Evolutionary conservation across 73 alveolate species (phyloP).

Genomic region (Tetrahymena malaccensis): DNA sequence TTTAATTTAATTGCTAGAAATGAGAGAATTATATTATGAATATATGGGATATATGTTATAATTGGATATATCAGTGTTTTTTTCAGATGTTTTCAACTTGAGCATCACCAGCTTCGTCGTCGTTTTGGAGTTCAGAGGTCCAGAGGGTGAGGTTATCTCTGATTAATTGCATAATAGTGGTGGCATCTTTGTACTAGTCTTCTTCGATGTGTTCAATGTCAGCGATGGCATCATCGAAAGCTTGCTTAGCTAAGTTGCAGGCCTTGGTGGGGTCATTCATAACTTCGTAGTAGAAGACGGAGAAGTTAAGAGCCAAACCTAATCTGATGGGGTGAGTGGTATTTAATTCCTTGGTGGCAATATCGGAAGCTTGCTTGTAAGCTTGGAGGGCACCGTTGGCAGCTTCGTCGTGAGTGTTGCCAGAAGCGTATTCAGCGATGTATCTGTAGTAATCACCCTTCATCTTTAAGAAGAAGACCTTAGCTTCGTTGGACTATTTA

Average conservation of each 20-base stretch:
- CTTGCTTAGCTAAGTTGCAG: slow-evolving; percentile 75
- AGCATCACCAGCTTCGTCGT: slow-evolving; percentile 48
- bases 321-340: slow-evolving; percentile 78
- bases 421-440: slow-evolving; percentile 64
- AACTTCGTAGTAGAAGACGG: slow-evolving; percentile 89
- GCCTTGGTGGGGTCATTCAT: slow-evolving; percentile 75
- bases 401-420: slow-evolving; percentile 59
- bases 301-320: slow-evolving; percentile 78
- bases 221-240: slow-evolving; percentile 81
- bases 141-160: slow-evolving; percentile 81
- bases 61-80: slow-evolving; percentile 14
- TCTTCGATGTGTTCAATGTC: slow-evolving; percentile 78
- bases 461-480: slow-evolving; percentile 70
- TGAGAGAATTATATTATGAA: slow-evolving; percentile 3
- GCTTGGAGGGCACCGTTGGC: slow-evolving; percentile 73
- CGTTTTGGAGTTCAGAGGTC: slow-evolving; percentile 51
- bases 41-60: background rate
- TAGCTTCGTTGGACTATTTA: slow-evolving; percentile 45
- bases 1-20: background rate
- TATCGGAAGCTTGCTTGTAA: slow-evolving; percentile 66
- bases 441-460: slow-evolving; percentile 79
- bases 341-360: slow-evolving; percentile 57
- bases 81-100: slow-evolving; percentile 37
- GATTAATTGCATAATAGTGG: slow-evolving; percentile 70
- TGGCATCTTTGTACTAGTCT: slow-evolving; percentile 79